Percentiles rank a stretch among this genome's conserved stretches.
These are phyloP conservation scores for Pigoraptor vietnamica DNA, from an alignment of 78 protist genomes.

Conservation along the genomic window DNA sequence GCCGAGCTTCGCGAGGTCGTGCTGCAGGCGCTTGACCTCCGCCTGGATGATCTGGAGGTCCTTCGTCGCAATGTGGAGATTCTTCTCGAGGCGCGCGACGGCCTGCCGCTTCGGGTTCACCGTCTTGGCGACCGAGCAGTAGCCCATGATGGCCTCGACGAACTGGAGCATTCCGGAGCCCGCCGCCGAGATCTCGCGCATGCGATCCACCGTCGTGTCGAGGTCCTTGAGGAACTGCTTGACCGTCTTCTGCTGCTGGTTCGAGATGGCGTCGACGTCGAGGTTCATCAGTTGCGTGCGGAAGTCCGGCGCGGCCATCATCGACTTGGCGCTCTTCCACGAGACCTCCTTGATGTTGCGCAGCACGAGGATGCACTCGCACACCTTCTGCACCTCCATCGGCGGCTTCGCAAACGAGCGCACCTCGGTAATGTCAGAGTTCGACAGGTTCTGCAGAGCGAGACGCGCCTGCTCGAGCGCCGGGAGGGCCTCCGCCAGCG, in stretches of 20 bases:
- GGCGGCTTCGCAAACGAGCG: constrained; percentile 61
- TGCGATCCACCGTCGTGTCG: constrained; percentile 3
- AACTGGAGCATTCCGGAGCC: constrained; percentile 64
- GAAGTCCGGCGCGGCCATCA: constrained; percentile 59
- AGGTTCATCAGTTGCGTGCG: constrained; percentile 25
- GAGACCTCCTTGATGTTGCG: constrained; percentile 3
- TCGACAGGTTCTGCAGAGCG: constrained; percentile 43
- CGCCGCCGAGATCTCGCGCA: constrained; percentile 41
- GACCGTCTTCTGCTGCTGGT: constrained; percentile 36
- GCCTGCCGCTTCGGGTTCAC: constrained; percentile 56
- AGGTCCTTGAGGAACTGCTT: neutral
- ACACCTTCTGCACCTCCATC: constrained; percentile 40
- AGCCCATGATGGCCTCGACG: constrained; percentile 70
- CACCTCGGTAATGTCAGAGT: constrained; percentile 58
- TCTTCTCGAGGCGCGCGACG: constrained; percentile 24
- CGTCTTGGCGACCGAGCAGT: constrained; percentile 44
- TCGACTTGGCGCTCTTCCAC: constrained; percentile 62
- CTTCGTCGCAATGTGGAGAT: neutral
- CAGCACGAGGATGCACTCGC: constrained; percentile 51
- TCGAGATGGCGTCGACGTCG: constrained; percentile 36
- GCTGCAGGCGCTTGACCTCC: constrained; percentile 16
- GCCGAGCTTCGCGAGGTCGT: constrained; percentile 10
- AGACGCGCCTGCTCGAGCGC: constrained; percentile 63
- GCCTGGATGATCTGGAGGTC: constrained; percentile 7
- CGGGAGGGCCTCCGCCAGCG: constrained; percentile 77